These are phyloP conservation scores for Pseudogymnoascus sp. DNA, from an alignment of 2,329 filamentous ascomycete species.

Conservation along the genomic window DNA sequence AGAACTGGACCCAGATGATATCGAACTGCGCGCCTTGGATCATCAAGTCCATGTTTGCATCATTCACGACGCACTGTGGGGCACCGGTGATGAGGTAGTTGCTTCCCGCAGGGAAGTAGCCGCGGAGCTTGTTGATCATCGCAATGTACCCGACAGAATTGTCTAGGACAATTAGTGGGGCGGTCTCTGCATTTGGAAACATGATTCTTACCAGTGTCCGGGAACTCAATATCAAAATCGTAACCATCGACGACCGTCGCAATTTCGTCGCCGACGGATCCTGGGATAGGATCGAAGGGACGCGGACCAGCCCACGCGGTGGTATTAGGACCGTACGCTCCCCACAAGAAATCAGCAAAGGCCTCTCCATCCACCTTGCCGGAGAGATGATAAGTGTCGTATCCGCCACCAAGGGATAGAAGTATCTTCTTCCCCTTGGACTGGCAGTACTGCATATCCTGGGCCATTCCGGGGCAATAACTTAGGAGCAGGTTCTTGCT, in stretches of 20 bases:
- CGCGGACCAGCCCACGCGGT: conserved; percentile 23
- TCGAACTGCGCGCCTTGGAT: conserved; percentile 26
- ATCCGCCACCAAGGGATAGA: conserved; percentile 33
- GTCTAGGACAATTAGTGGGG: conserved; percentile 19
- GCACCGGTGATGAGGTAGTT: conserved; percentile 29
- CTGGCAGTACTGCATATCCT: conserved; percentile 36
- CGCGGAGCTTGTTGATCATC: conserved; percentile 25
- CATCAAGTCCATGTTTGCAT: conserved; percentile 26
- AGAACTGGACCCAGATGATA: conserved; percentile 29
- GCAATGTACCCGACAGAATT: conserved; percentile 24
- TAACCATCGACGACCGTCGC: conserved; percentile 27
- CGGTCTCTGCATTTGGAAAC: neutral
- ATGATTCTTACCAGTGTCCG: conserved; percentile 13
- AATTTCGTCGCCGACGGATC: conserved; percentile 17
- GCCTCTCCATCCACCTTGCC: conserved; percentile 31
- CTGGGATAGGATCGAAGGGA: conserved; percentile 21
- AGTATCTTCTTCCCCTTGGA: conserved; percentile 35
- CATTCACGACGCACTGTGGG: conserved; percentile 27
- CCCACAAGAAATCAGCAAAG: conserved; percentile 35
- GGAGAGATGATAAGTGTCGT: conserved; percentile 31
- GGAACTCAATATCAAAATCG: conserved; percentile 29
- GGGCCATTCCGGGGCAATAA: conserved; percentile 32
- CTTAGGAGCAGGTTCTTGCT: conserved; percentile 29
- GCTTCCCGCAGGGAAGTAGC: conserved; percentile 15
- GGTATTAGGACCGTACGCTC: conserved; percentile 36